Evolutionary conservation across 164 flowering plant genomes (phyloP), one percentile per base, ranked within the genome.

Genomic region (Sextonia rubra): DNA sequence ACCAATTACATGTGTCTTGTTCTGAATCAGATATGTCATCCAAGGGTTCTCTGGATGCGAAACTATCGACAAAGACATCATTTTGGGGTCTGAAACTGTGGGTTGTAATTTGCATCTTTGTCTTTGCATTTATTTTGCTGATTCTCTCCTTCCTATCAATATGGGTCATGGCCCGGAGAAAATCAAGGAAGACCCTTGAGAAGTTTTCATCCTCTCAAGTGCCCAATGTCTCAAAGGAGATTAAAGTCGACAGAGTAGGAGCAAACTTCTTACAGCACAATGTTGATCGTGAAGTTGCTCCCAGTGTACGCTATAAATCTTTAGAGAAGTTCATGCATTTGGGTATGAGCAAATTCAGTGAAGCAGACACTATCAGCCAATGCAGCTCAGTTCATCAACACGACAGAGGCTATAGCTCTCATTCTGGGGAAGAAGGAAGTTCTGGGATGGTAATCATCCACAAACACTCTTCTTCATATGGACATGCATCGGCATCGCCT

Each of bases 401-500:
- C 47, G 97, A 93, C 69, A 86, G 89, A 75, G 90, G 70, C 7
- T 81, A 74, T 71, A 90, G 96, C 76, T 91, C 94, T 26, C 90
- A 88, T 20, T 93, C 98, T 64, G 90, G 97, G 47, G 98, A 93
- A 71, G 94, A 91, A 72, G 93, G 91, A 80, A 86, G 86, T 72
- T 87, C 85, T 58, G 92, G 93, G 22, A 78, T 79, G 62, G 63
- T 29, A 14, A 66, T 47, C 17, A 69, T 73, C 47, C 77, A 80
- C 18, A 87, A 86, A 75, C 88, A 85, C 5, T 75, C 85, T 29
- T 81, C 87, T 17, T 66, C 83, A 49, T 68, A 82, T 78, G 90
- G 83, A 22, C 63, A 76, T 70, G 85, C 77, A 1, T 74, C 86
- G 22, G 86, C 98, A 4, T 92, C 98, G 71, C 98, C 98, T 61